Evolutionary conservation across 2,329 filamentous ascomycete genomes (phyloP).

Genomic region (Calonectria leucothoes): DNA sequence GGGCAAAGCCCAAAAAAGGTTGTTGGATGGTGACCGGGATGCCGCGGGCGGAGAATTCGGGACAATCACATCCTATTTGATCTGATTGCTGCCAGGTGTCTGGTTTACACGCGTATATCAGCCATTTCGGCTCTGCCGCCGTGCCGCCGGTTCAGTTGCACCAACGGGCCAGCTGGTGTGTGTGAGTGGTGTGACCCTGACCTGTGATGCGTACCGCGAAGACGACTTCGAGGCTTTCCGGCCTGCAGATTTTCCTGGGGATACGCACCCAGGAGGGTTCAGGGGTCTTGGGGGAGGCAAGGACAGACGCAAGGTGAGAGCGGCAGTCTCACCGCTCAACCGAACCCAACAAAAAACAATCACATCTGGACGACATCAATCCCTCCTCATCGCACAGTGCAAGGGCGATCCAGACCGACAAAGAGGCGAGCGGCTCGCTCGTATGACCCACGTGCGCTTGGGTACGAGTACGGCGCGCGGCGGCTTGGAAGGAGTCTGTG

Average conservation of each 20-base stretch:
- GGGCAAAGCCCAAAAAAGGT: neutral
- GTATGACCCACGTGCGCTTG: constrained; percentile 29
- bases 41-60: neutral
- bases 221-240: neutral
- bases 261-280: neutral
- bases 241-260: neutral
- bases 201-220: neutral
- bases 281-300: neutral
- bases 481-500: neutral
- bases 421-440: constrained; percentile 26
- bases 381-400: constrained; percentile 1
- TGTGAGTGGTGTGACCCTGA: neutral
- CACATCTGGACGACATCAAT: neutral
- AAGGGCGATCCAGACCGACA: constrained; percentile 25
- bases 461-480: constrained; percentile 9
- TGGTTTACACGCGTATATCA: neutral
- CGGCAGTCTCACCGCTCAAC: constrained; percentile 9
- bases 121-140: neutral
- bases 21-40: neutral
- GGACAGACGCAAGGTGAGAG: neutral
- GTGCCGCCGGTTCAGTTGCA: neutral
- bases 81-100: neutral
- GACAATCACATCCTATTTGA: neutral
- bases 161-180: neutral
- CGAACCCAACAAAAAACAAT: neutral